These are phyloP conservation scores for Paecilomyces formosus DNA, from an alignment of 2,329 filamentous ascomycete genomes.

Conservation along the genomic window DNA sequence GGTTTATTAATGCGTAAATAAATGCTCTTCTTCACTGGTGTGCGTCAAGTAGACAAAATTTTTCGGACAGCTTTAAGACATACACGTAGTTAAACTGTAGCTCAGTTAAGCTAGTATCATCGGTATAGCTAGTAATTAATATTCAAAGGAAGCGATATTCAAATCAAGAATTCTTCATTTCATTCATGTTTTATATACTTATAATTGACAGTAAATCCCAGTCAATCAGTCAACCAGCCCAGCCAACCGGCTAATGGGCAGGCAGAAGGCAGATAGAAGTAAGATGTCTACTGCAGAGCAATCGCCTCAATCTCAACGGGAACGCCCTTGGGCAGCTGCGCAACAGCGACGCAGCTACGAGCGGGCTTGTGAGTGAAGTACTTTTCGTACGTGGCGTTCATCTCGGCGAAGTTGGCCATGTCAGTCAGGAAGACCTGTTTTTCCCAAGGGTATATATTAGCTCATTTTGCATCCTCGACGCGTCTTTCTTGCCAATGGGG, in stretches of 20 bases:
- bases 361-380: constrained; percentile 61
- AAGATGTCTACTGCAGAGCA: constrained; percentile 42
- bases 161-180: too few relatives aligned
- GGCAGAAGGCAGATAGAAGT: not conserved
- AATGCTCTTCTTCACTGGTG: not conserved
- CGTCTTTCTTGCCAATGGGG: too few relatives aligned
- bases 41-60: not conserved
- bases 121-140: too few relatives aligned
- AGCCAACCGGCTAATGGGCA: too few relatives aligned
- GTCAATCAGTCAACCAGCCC: too few relatives aligned
- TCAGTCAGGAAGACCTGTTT: constrained; percentile 71
- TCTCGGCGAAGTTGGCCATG: constrained; percentile 80
- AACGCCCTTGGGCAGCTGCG: constrained; percentile 56
- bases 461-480: not conserved
- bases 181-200: too few relatives aligned
- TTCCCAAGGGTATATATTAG: not conserved
- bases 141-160: too few relatives aligned
- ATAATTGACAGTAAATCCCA: too few relatives aligned
- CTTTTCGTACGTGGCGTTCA: constrained; percentile 66
- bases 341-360: constrained; percentile 56
- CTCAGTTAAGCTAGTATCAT: too few relatives aligned
- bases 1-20: not conserved
- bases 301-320: constrained; percentile 61
- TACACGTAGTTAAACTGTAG: too few relatives aligned
- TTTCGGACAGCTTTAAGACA: too few relatives aligned